Conservation (phyloP, 2,329 filamentous ascomycete genomes). For the Calonectria multiphialidica region DNA sequence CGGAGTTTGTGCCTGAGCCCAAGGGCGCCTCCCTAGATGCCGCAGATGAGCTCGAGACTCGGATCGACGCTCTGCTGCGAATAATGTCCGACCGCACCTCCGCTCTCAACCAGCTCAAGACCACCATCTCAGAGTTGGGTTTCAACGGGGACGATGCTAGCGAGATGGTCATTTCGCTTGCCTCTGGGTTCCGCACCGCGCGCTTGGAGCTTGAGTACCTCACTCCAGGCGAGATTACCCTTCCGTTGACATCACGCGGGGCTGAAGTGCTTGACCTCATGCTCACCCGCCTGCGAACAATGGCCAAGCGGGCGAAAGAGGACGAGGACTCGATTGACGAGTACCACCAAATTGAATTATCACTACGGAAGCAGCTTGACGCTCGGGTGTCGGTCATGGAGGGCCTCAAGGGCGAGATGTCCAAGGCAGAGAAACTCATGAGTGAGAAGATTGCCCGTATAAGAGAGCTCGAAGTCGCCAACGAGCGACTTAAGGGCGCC, state of each 20-base stretch:
- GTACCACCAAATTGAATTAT: slow-evolving; percentile 68
- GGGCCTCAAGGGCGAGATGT: slow-evolving; percentile 57
- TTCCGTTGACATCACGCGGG: slow-evolving; percentile 65
- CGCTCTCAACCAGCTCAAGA: slow-evolving; percentile 58
- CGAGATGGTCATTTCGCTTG: slow-evolving; percentile 63
- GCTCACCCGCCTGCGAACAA: slow-evolving; percentile 61
- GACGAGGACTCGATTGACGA: slow-evolving; percentile 69
- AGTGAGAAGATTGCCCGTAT: slow-evolving; percentile 54
- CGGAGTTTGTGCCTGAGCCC: slow-evolving; percentile 29
- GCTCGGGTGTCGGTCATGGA: slow-evolving; percentile 66
- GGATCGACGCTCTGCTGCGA: slow-evolving; percentile 57
- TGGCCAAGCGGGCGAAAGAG: slow-evolving; percentile 60
- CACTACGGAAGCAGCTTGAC: slow-evolving; percentile 67
- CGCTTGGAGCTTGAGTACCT: slow-evolving; percentile 73
- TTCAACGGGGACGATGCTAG: slow-evolving; percentile 61
- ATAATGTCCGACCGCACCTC: slow-evolving; percentile 62
- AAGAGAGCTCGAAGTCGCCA: slow-evolving; percentile 61
- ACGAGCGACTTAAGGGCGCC: slow-evolving; percentile 64
- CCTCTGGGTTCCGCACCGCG: slow-evolving; percentile 65
- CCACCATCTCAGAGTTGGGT: slow-evolving; percentile 61
- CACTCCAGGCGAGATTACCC: slow-evolving; percentile 67
- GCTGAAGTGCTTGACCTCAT: slow-evolving; percentile 68
- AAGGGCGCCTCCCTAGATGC: slow-evolving; percentile 24
- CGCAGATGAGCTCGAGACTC: slow-evolving; percentile 53
- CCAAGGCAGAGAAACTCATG: slow-evolving; percentile 48